phyloP scores from a whole-genome alignment of 2,329 filamentous ascomycete genomes.

The Claviceps sp. region DNA sequence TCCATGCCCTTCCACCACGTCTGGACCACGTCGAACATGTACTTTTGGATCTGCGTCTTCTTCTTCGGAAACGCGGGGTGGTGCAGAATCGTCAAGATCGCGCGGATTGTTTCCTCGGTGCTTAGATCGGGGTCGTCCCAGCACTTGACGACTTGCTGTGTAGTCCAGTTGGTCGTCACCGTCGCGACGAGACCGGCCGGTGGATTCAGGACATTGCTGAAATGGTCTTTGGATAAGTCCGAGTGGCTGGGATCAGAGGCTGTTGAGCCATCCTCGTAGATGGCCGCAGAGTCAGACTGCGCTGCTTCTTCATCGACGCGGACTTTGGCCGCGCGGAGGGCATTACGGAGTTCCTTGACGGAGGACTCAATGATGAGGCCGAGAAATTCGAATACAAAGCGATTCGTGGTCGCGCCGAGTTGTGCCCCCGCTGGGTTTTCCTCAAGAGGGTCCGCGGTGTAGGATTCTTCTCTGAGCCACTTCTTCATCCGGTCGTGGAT shows the following conservation, averaged over 20 bases:
- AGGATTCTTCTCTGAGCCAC: constrained; percentile 58
- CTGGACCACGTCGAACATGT: constrained; percentile 71
- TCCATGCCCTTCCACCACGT: constrained; percentile 52
- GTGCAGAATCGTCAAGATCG: constrained; percentile 68
- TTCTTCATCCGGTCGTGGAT: constrained; percentile 28
- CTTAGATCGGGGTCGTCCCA: constrained; percentile 62
- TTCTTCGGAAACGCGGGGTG: constrained; percentile 68
- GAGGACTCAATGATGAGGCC: constrained; percentile 81
- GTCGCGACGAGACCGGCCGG: constrained; percentile 16
- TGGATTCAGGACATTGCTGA: constrained; percentile 49
- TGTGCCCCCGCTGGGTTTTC: constrained; percentile 10
- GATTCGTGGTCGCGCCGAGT: constrained; percentile 60
- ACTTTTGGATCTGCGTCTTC: constrained; percentile 58
- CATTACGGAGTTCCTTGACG: constrained; percentile 67
- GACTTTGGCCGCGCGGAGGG: constrained; percentile 37
- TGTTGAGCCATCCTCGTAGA: constrained; percentile 55
- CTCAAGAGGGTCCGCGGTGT: constrained; percentile 9
- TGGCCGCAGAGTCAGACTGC: constrained; percentile 45
- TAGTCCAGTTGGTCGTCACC: constrained; percentile 17
- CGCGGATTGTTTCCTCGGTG: constrained; percentile 61
- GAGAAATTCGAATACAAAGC: constrained; percentile 77
- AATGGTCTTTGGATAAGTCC: constrained; percentile 68
- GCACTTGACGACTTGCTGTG: constrained; percentile 15
- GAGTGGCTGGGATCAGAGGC: constrained; percentile 65
- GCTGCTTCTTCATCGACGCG: constrained; percentile 17